Evolutionary conservation across 208 protist genomes (phyloP).

Genomic region (Plasmodiophora brassicae): DNA sequence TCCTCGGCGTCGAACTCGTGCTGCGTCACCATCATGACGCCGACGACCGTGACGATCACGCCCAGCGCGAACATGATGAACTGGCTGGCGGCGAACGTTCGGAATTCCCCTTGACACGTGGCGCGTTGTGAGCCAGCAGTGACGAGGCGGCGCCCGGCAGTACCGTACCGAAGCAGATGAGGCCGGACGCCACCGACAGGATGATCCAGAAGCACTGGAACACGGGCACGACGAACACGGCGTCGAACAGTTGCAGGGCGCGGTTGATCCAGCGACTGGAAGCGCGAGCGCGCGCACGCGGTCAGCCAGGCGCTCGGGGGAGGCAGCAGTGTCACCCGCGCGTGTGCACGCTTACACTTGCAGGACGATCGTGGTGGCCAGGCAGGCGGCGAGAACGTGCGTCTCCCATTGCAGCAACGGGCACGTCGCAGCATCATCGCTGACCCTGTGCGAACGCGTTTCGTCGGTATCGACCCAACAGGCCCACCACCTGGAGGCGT

Average conservation of each 20-base stretch:
- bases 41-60: neutral
- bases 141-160: too few relatives aligned
- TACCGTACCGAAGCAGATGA: neutral
- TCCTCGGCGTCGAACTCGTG: neutral
- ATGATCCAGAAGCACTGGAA: neutral
- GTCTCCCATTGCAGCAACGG: neutral
- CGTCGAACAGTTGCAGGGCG: neutral
- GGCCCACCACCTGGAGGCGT: too few relatives aligned
- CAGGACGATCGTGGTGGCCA: neutral
- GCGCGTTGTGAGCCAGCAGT: too few relatives aligned
- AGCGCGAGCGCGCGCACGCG: neutral
- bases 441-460: too few relatives aligned
- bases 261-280: neutral
- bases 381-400: neutral
- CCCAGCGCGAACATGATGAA: neutral
- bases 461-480: too few relatives aligned
- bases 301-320: neutral
- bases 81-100: neutral
- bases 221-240: neutral
- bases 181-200: neutral
- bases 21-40: neutral
- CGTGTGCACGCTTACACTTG: neutral
- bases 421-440: too few relatives aligned
- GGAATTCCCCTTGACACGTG: too few relatives aligned
- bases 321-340: too few relatives aligned